Base-by-base conservation (phyloP, 768 basidiomycete genomes). In the Naganishia friedmannii region DNA sequence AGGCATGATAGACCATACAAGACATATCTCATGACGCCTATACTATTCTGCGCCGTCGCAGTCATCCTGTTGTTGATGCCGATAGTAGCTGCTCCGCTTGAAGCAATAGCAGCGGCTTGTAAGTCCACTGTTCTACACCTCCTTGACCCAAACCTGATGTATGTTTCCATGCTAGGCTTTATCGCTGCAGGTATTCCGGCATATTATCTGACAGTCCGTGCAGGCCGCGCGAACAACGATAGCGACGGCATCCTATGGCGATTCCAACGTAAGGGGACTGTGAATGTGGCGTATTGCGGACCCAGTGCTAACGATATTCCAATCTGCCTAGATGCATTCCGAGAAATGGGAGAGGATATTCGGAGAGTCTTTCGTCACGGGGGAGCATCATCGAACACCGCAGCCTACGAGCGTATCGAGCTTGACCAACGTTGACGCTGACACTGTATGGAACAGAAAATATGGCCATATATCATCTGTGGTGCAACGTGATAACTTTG, bases 11-110 rank as follows among this genome's bases (percentile, higher is more conserved):
- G 60, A 69, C 95, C 95, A 1, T 98, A 98, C 79, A 90, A 87
- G 76, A 90, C 92, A 6, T 96, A 89, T 88, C 89, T 96, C 39
- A 85, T 87, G 45, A 97, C 95, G 0, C 95, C 95, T 1, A 83
- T 97, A 34, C 87, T 84, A 5, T 98, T 98, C 81, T 95, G 93
- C 75, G 88, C 85, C 37, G 92, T 93, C 13, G 92, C 93, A 2
- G 83, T 93, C 63, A 94, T 94, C 82, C 84, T 98, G 65, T 83
- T 99, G 12, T 90, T 89, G 75, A 95, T 99, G 92, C 93, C 94
- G 1, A 85, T 95, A 63, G 89, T 94, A 68, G 95, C 95, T 3
- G 93, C 94, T 26, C 95, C 95, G 8, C 82, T 88, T 17, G 90
- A 95, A 78, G 93, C 94, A 0, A 79, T 91, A 7, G 88, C 93